phyloP scores from a whole-genome alignment of 139 green algal genomes.

The Chloropicon primus region DNA sequence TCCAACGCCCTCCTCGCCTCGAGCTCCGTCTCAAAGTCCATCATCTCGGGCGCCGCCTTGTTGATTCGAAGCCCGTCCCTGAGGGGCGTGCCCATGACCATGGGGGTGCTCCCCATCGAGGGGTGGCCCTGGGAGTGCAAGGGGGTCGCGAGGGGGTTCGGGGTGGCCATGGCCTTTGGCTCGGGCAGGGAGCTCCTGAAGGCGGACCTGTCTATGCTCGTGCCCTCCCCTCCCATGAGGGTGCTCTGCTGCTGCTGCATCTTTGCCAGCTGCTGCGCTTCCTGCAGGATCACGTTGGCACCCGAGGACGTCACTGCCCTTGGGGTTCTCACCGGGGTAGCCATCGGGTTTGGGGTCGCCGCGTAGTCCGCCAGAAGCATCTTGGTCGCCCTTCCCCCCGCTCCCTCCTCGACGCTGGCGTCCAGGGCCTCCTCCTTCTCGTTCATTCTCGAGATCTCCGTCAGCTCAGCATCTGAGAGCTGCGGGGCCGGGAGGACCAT shows the following conservation, averaged over 20 bases:
- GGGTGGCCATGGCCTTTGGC: conserved; percentile 27
- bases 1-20: not conserved
- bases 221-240: conserved; percentile 74
- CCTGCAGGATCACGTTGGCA: conserved; percentile 59
- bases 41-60: conserved; percentile 28
- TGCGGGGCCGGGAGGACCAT: conserved; percentile 69
- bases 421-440: conserved; percentile 26
- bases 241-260: conserved; percentile 66
- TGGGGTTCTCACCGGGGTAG: conserved; percentile 66
- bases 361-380: conserved; percentile 1
- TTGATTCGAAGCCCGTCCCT: conserved; percentile 78
- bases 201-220: conserved; percentile 52
- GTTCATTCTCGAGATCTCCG: conserved; percentile 68
- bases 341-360: conserved; percentile 14
- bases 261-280: conserved; percentile 69
- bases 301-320: conserved; percentile 19
- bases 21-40: conserved; percentile 4
- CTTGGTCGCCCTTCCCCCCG: not conserved
- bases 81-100: conserved; percentile 34
- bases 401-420: conserved; percentile 43
- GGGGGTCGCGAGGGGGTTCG: conserved; percentile 14
- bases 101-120: conserved; percentile 9
- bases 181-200: conserved; percentile 60
- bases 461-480: conserved; percentile 78
- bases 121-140: not conserved